These are phyloP conservation scores for Sporothrix brasiliensis DNA, from an alignment of 2,329 filamentous ascomycete species.

Conservation along the genomic window DNA sequence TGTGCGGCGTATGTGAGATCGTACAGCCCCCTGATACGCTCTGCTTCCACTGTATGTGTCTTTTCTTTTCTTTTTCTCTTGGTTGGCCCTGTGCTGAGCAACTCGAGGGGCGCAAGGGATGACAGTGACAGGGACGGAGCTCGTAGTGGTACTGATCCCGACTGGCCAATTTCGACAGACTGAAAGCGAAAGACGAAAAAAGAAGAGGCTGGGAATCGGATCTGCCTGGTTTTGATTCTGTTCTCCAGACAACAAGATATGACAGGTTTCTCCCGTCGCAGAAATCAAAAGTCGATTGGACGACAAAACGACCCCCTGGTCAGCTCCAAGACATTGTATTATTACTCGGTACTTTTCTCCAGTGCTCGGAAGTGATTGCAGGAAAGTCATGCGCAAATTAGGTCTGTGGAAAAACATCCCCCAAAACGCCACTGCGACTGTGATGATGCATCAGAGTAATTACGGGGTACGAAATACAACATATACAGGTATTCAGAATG, in stretches of 20 bases:
- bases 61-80: not conserved
- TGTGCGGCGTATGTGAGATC: not conserved
- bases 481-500: too few species aligned
- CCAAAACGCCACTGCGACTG: constrained; percentile 9
- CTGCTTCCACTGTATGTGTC: not conserved
- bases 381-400: constrained; percentile 8
- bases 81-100: not conserved
- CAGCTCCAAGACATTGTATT: not conserved
- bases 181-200: not conserved
- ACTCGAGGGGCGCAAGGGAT: constrained; percentile 4
- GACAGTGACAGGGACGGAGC: not conserved
- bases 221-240: not conserved
- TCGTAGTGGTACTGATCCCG: too few species aligned
- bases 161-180: too few species aligned
- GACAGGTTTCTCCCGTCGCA: too few species aligned
- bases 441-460: not conserved
- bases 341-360: not conserved
- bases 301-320: not conserved
- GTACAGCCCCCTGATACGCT: not conserved
- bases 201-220: constrained; percentile 10
- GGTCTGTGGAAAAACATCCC: not conserved
- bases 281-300: not conserved
- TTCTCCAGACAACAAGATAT: not conserved
- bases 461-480: not conserved
- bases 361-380: constrained; percentile 11